Conservation (phyloP, 2,329 filamentous ascomycete genomes). For the Sclerotinia glacialis region DNA sequence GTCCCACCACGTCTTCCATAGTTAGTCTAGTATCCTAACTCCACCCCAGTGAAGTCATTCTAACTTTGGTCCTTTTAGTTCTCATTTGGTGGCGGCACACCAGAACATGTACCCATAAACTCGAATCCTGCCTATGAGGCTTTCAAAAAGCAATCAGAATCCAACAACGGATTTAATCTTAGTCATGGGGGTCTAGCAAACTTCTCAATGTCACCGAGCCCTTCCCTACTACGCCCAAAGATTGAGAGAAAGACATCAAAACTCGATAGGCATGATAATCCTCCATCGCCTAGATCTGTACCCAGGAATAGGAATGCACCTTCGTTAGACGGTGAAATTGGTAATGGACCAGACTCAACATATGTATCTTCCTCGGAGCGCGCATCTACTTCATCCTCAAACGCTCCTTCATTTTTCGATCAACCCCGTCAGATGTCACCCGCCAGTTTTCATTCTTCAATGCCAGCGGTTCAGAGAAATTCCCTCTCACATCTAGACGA, state of each 20-base stretch:
- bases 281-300: slow-evolving; percentile 30
- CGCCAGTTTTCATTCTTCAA: slow-evolving; percentile 41
- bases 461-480: slow-evolving; percentile 31
- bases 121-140: slow-evolving; percentile 80
- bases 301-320: slow-evolving; percentile 25
- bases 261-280: slow-evolving; percentile 28
- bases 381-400: slow-evolving; percentile 23
- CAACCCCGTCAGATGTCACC: slow-evolving; percentile 50
- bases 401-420: slow-evolving; percentile 40
- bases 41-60: neutral
- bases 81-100: slow-evolving; percentile 65
- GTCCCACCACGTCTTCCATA: slow-evolving; percentile 66
- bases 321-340: slow-evolving; percentile 43
- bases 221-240: slow-evolving; percentile 26
- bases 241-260: slow-evolving; percentile 31
- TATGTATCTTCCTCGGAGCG: slow-evolving; percentile 51
- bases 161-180: slow-evolving; percentile 54
- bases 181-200: slow-evolving; percentile 44
- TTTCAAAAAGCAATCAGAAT: slow-evolving; percentile 70
- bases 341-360: slow-evolving; percentile 50
- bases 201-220: slow-evolving; percentile 43
- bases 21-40: slow-evolving; percentile 7
- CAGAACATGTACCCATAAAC: slow-evolving; percentile 67
- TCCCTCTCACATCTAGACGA: slow-evolving; percentile 44
- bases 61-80: slow-evolving; percentile 40